Percentiles rank a stretch among this genome's conserved stretches.
Evolutionary conservation across 2,329 filamentous ascomycete species (phyloP).

Genomic region (Claviceps quebecensis): DNA sequence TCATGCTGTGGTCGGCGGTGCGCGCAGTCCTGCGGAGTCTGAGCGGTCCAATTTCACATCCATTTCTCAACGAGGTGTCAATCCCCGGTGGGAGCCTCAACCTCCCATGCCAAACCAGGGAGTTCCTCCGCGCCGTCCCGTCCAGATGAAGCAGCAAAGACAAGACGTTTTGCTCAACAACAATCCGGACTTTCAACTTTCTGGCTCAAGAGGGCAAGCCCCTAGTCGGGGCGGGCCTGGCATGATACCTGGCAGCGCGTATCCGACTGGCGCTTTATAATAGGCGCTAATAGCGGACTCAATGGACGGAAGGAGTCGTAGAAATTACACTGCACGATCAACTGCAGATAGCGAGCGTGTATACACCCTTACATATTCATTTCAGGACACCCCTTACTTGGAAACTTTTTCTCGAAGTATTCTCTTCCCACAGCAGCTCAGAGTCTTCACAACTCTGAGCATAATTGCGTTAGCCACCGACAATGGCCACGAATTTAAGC

Average conservation of each 20-base stretch:
- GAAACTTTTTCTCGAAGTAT: neutral
- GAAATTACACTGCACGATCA: neutral
- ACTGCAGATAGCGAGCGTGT: neutral
- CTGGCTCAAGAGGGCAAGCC: slow-evolving; percentile 23
- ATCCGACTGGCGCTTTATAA: slow-evolving; percentile 22
- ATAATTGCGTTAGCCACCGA: neutral
- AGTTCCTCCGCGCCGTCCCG: slow-evolving; percentile 29
- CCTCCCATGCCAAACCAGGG: slow-evolving; percentile 27
- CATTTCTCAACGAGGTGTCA: slow-evolving; percentile 75
- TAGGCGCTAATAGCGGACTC: neutral
- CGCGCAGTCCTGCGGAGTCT: slow-evolving; percentile 60
- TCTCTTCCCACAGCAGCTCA: neutral
- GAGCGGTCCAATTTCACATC: slow-evolving; percentile 81
- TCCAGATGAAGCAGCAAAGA: slow-evolving; percentile 44
- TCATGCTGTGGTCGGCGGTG: slow-evolving; percentile 32
- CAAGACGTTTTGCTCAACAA: slow-evolving; percentile 69
- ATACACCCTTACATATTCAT: neutral
- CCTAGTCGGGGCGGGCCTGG: slow-evolving; percentile 20
- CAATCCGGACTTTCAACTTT: slow-evolving; percentile 79
- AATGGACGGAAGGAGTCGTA: neutral
- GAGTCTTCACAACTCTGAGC: neutral
- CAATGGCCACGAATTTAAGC: neutral
- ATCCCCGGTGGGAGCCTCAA: slow-evolving; percentile 68
- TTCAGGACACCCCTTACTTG: neutral
- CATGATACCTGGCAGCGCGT: slow-evolving; percentile 40